These are phyloP conservation scores for Nyctanthes arbortristis DNA, from an alignment of 257 asterid genomes.

Conservation along the genomic window DNA sequence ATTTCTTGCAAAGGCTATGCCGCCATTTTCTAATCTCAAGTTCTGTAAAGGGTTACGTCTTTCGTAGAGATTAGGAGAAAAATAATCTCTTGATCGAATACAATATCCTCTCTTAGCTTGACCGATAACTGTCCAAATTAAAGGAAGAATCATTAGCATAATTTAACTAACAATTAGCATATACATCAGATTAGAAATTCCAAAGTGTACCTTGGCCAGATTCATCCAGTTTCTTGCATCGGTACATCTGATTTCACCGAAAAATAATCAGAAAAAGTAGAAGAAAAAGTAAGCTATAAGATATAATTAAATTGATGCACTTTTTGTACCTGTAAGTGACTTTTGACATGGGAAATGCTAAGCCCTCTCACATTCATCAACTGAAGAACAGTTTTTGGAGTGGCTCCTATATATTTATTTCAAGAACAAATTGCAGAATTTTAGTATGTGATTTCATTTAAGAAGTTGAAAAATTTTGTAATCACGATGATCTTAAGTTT, in stretches of 20 bases:
- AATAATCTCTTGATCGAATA: constrained; percentile 46
- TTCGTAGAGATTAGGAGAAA: constrained; percentile 31
- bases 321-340: constrained; percentile 87
- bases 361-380: constrained; percentile 87
- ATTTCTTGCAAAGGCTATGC: constrained; percentile 43
- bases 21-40: constrained; percentile 59
- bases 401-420: constrained; percentile 96
- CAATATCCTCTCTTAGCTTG: constrained; percentile 43
- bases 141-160: not conserved
- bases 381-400: constrained; percentile 92
- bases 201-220: constrained; percentile 72
- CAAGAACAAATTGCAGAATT: no score
- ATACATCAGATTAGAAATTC: not conserved
- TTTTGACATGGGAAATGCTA: constrained; percentile 91
- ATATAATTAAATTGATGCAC: not conserved
- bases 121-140: constrained; percentile 72
- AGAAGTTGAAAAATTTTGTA: no score
- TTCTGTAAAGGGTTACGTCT: constrained; percentile 52
- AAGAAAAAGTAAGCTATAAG: not conserved
- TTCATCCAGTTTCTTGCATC: constrained; percentile 88
- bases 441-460: no score
- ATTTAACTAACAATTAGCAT: not conserved
- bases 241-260: constrained; percentile 65
- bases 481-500: no score
- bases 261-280: not conserved